A percentile compares a stretch with the other conserved stretches of the same genome.
phyloP scores from a whole-genome alignment of 2,329 filamentous ascomycete genomes.

The Fusarium redolens region DNA sequence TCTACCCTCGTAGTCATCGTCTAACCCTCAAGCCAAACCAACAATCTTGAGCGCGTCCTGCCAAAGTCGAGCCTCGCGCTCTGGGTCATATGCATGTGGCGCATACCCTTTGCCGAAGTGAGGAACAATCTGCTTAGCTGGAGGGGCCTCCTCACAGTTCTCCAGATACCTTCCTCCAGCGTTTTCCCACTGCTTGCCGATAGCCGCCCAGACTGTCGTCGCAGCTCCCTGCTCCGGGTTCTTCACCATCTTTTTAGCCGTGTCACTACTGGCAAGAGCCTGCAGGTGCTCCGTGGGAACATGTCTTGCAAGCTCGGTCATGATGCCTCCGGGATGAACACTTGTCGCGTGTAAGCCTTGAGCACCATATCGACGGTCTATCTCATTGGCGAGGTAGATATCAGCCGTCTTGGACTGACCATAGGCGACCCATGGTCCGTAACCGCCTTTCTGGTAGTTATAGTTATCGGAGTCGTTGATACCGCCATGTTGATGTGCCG shows the following conservation, averaged over 20 bases:
- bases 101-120: constrained; percentile 1
- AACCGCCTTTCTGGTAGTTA: constrained; percentile 40
- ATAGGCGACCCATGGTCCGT: constrained; percentile 54
- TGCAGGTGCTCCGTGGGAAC: not conserved
- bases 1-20: not conserved
- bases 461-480: constrained; percentile 29
- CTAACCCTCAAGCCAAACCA: constrained; percentile 5
- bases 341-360: constrained; percentile 55
- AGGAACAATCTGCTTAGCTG: not conserved
- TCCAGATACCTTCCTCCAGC: constrained; percentile 33
- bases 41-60: constrained; percentile 33
- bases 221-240: constrained; percentile 37
- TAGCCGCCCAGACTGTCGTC: constrained; percentile 37
- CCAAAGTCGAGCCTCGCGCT: constrained; percentile 30
- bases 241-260: not conserved
- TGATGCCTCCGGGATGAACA: constrained; percentile 61
- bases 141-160: constrained; percentile 19
- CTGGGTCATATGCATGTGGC: constrained; percentile 22
- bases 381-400: constrained; percentile 61
- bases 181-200: constrained; percentile 32
- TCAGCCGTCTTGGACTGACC: constrained; percentile 63
- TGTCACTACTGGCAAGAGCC: not conserved
- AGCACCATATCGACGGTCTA: constrained; percentile 60
- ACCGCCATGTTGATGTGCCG: constrained; percentile 25
- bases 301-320: constrained; percentile 14